These are phyloP conservation scores for Leccinum obscurum DNA, from an alignment of 768 basidiomycete genomes.

Conservation along the genomic window DNA sequence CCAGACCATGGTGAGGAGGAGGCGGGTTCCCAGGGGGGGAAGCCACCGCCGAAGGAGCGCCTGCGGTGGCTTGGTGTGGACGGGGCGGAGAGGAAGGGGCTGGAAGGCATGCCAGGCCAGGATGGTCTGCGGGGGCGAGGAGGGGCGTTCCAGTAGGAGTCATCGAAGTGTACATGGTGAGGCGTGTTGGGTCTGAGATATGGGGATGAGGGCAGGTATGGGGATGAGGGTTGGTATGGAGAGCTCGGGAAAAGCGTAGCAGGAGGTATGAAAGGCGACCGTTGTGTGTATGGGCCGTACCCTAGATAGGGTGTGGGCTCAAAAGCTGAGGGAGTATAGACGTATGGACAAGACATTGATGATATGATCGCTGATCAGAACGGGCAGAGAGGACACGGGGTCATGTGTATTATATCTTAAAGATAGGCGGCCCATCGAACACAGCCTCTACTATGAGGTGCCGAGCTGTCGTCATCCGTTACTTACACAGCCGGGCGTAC, in stretches of 20 bases:
- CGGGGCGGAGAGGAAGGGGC: constrained; percentile 25
- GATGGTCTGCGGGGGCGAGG: constrained; percentile 42
- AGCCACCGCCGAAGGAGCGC: constrained; percentile 31
- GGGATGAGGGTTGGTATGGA: constrained; percentile 32
- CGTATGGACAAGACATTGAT: constrained; percentile 41
- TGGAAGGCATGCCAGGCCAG: constrained; percentile 38
- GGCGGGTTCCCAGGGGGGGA: constrained; percentile 22
- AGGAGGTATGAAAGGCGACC: constrained; percentile 47
- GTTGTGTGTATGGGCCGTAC: constrained; percentile 33
- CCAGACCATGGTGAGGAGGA: constrained; percentile 22
- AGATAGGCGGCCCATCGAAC: constrained; percentile 3
- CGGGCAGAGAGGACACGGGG: not conserved
- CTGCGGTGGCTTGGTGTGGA: constrained; percentile 20
- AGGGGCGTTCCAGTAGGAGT: constrained; percentile 24
- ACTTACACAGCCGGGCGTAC: constrained; percentile 2
- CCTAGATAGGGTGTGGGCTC: constrained; percentile 37
- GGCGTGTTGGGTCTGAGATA: constrained; percentile 34
- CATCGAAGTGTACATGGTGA: constrained; percentile 21
- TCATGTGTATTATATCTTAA: constrained; percentile 21
- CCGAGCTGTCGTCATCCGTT: constrained; percentile 4
- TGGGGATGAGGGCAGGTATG: constrained; percentile 31
- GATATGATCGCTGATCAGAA: constrained; percentile 6
- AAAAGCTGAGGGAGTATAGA: constrained; percentile 42
- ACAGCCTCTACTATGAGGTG: constrained; percentile 13
- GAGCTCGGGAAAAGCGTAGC: constrained; percentile 39